Conservation (phyloP, 169 alveolate species). For the Cystoisospora suis region DNA sequence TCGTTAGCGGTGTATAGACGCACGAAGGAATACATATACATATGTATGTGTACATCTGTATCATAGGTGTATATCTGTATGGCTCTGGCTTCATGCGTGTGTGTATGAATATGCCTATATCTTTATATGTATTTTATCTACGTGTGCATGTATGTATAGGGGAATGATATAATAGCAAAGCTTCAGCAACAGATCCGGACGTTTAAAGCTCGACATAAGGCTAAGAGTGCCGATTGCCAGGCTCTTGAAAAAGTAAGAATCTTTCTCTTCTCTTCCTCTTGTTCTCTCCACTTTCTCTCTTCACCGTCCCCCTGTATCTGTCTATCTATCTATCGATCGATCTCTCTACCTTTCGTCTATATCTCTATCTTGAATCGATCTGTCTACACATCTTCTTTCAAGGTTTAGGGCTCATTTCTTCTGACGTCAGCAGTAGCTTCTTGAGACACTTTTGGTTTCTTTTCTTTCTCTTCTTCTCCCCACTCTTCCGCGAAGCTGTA, state of each 20-base stretch:
- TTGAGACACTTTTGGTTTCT: background rate
- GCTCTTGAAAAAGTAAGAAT: background rate
- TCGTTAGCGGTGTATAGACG: background rate
- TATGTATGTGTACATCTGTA: background rate
- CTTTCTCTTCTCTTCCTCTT: background rate
- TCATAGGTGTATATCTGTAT: background rate
- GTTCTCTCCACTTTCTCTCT: background rate
- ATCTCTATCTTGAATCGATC: too few relatives aligned
- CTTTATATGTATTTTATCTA: too few relatives aligned
- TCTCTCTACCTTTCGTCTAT: too few relatives aligned
- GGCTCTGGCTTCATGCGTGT: background rate
- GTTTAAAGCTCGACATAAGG: constrained; percentile 9
- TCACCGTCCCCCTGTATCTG: background rate
- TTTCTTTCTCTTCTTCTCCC: background rate
- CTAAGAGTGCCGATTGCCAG: constrained; percentile 16
- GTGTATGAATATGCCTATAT: background rate
- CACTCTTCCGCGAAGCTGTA: background rate
- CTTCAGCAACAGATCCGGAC: constrained; percentile 30
- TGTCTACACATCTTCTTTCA: too few relatives aligned
- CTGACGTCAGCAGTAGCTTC: too few relatives aligned
- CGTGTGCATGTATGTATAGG: background rate
- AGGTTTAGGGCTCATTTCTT: too few relatives aligned
- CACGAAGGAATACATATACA: background rate
- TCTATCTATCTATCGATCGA: too few relatives aligned
- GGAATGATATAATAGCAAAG: constrained; percentile 31